Evolutionary conservation across 2,329 filamentous ascomycete species (phyloP).

Genomic region (Ceratocystis diversiconidia): DNA sequence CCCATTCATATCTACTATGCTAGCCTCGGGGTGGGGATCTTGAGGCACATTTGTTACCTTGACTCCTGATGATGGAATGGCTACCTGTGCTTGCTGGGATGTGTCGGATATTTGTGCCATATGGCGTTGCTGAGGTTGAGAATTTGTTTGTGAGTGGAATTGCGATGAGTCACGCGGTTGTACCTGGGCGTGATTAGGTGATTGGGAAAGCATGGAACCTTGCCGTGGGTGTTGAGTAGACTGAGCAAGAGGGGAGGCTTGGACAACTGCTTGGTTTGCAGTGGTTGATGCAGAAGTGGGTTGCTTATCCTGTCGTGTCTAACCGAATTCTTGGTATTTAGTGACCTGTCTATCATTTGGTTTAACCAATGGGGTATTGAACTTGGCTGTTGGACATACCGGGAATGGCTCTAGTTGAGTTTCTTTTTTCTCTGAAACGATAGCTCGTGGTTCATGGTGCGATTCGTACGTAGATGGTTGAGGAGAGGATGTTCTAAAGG

Average conservation of each 20-base stretch:
- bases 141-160: conserved; percentile 6
- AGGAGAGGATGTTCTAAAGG: conserved; percentile 88
- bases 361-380: not conserved
- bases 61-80: conserved; percentile 9
- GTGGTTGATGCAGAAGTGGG: not conserved
- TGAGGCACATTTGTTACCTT: conserved; percentile 47
- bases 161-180: not conserved
- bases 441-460: conserved; percentile 70
- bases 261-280: not conserved
- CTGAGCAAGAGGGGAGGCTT: not conserved
- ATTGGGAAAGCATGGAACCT: not conserved
- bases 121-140: conserved; percentile 3
- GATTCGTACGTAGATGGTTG: conserved; percentile 88
- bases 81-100: conserved; percentile 19
- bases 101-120: conserved; percentile 1
- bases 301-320: conserved; percentile 7
- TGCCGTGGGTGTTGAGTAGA: conserved; percentile 7
- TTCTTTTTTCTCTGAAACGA: conserved; percentile 38
- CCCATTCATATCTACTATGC: conserved; percentile 94
- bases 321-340: not conserved
- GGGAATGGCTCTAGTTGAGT: conserved; percentile 3
- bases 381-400: not conserved
- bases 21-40: conserved; percentile 85
- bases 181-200: not conserved
- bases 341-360: not conserved